Conservation (phyloP, 2,329 filamentous ascomycete genomes). For the Phoma sp. region DNA sequence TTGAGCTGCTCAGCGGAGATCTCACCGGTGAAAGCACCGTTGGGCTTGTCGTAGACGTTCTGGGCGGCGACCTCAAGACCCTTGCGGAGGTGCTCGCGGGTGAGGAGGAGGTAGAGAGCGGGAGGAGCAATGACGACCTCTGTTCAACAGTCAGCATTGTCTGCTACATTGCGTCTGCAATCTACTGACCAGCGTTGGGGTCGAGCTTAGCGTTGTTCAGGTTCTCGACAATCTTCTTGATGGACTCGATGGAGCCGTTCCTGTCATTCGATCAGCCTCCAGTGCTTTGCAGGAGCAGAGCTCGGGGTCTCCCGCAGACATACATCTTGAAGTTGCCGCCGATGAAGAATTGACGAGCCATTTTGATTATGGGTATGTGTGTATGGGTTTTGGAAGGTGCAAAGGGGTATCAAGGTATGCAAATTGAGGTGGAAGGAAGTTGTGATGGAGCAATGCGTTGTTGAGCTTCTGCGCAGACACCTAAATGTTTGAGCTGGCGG, state of each 20-base stretch:
- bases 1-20: constrained; percentile 90
- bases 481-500: constrained; percentile 35
- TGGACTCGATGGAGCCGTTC: constrained; percentile 91
- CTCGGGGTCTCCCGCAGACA: constrained; percentile 24
- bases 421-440: constrained; percentile 10
- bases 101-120: constrained; percentile 85
- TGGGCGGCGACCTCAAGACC: constrained; percentile 88
- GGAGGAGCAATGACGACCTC: constrained; percentile 96
- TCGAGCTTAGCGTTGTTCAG: constrained; percentile 86
- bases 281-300: background rate
- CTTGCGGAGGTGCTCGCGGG: constrained; percentile 76
- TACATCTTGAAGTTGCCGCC: constrained; percentile 99
- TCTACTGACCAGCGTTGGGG: constrained; percentile 70
- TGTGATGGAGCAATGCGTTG: constrained; percentile 37
- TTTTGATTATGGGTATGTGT: constrained; percentile 58
- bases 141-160: constrained; percentile 45
- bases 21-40: constrained; percentile 96
- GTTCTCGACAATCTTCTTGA: constrained; percentile 88
- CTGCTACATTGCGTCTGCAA: background rate
- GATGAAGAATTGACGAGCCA: constrained; percentile 96
- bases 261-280: constrained; percentile 55
- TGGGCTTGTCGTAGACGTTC: constrained; percentile 97
- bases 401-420: constrained; percentile 14
- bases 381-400: constrained; percentile 2
- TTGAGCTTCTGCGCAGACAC: constrained; percentile 30